Evolutionary conservation across 257 asterid species (phyloP).

Genomic region (Euphrasia confusa): DNA sequence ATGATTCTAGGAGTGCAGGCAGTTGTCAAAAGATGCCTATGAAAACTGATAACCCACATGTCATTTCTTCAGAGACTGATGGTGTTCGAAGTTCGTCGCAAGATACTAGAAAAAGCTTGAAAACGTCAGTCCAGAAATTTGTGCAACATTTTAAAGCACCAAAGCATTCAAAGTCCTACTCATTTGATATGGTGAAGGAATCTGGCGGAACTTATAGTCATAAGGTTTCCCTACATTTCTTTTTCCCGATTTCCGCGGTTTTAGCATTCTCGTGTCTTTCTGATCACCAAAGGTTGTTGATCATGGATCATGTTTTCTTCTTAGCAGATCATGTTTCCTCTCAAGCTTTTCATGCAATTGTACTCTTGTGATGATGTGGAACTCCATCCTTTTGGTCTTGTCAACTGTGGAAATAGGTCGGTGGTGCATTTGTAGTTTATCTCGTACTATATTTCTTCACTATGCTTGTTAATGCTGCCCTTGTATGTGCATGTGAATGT

Average conservation of each 20-base stretch:
- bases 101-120: constrained; percentile 34
- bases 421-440: constrained; percentile 13
- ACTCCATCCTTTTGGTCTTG: constrained; percentile 52
- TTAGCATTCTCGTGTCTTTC: constrained; percentile 9
- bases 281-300: constrained; percentile 9
- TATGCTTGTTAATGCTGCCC: constrained; percentile 16
- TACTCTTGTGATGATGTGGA: constrained; percentile 33
- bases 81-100: constrained; percentile 26
- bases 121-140: constrained; percentile 47
- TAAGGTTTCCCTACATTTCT: constrained; percentile 30
- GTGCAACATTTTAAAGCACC: constrained; percentile 48
- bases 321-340: constrained; percentile 37
- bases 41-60: constrained; percentile 22
- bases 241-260: neutral
- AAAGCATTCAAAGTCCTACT: constrained; percentile 37
- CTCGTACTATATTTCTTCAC: constrained; percentile 6
- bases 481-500: constrained; percentile 9
- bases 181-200: constrained; percentile 31
- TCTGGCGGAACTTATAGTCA: constrained; percentile 30
- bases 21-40: constrained; percentile 25
- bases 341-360: constrained; percentile 45
- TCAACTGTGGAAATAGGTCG: constrained; percentile 56
- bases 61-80: constrained; percentile 35
- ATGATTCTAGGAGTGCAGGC: constrained; percentile 31
- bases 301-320: constrained; percentile 18